Base-by-base conservation (phyloP, 208 protist species). In the Endotrypanum monterogeii region DNA sequence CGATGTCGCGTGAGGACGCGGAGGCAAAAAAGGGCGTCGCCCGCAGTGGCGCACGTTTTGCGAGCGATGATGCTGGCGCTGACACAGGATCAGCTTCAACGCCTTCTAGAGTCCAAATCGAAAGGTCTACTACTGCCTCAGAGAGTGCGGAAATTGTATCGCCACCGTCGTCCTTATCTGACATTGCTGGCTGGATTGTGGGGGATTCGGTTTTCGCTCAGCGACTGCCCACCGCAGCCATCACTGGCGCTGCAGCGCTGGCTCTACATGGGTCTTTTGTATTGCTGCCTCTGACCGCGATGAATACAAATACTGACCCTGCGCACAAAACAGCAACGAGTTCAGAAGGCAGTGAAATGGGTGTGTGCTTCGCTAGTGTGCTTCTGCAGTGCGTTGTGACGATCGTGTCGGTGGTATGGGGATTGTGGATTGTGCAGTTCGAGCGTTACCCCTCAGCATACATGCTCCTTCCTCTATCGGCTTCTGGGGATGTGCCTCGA, bases 351-450 rank as follows among this genome's bases (percentile, higher is more conserved):
- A 60, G 77, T 7, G 41, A 71, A 11, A 48, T 37, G 20, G 52
- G 76, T 25, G 85, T 84, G 28, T 95, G 90, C 72, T 46, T 84
- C 6, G 78, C 80, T 41, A 78, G 79, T 55, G 61, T 93, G 20
- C 83, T 82, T 9, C 69, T 90, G 72, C 88, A 95, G 73, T 74
- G 83, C 37, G 52, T 76, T 20, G 60, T 92, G 32, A 89, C 87
- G 32, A 14, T 78, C 0, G 76, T 80, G 11, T 92, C 88, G 0
- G 75, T 90, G 56, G 23, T 85, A 39, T 87, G 78, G 76, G 84
- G 79, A n/a, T 37, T 83, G 58, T 85, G 90, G 88, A 75, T 84
- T 18, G 39, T 83, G 14, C 67, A 78, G 39, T 35, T 50, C 12
- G 76, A 84, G 50, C 76, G 79, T 8, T 70, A 80, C 67, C 70